phyloP scores from a whole-genome alignment of 306 rosid species.

The Sesbania bispinosa region DNA sequence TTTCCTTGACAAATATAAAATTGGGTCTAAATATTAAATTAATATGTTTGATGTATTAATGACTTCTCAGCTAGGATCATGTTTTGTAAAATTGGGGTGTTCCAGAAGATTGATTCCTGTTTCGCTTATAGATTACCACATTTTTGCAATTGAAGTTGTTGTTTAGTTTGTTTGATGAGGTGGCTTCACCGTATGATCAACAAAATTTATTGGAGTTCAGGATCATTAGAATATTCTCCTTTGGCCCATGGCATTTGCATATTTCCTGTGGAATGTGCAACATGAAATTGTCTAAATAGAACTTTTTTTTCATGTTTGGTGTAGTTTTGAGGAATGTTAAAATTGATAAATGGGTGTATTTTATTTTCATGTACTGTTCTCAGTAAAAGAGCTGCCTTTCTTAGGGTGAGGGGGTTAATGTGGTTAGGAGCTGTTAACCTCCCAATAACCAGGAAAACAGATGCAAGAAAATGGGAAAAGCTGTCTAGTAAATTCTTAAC shows the following conservation, averaged over 20 bases:
- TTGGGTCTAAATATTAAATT: background rate
- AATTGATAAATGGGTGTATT: background rate
- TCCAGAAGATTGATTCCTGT: background rate
- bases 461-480: constrained; percentile 4
- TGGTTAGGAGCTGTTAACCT: constrained; percentile 4
- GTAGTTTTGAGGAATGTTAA: background rate
- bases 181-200: no score
- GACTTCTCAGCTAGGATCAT: background rate
- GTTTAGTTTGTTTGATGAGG: no score
- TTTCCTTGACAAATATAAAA: no score
- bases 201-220: no score
- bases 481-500: background rate
- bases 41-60: background rate
- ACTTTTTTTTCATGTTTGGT: background rate
- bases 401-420: background rate
- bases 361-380: background rate
- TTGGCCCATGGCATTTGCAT: no score
- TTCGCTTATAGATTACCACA: no score
- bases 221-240: no score
- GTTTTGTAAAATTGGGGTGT: constrained; percentile 14
- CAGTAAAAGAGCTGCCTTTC: background rate
- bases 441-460: background rate
- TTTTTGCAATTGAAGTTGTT: no score
- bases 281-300: no score
- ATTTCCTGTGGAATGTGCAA: no score